phyloP scores from a whole-genome alignment of 257 asterid species.

The Paulownia fortunei region DNA sequence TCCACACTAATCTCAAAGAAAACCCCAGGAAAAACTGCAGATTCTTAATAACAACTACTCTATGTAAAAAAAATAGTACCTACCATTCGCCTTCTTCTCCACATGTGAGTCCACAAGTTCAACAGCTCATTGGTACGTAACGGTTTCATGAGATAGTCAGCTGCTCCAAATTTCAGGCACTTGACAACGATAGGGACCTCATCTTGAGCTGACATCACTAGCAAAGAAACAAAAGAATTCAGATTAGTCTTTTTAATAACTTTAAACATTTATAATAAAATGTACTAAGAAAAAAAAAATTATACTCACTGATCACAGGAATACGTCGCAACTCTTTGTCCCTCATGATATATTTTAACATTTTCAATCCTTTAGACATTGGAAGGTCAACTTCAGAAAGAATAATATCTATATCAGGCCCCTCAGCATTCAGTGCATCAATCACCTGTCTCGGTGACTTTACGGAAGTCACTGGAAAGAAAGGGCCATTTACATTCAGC shows the following conservation, averaged over 20 bases:
- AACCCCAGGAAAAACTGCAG: not conserved
- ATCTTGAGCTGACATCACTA: slow-evolving; percentile 96
- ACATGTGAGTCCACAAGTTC: slow-evolving; percentile 99
- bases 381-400: slow-evolving; percentile 95
- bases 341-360: slow-evolving; percentile 78
- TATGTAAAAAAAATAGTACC: slow-evolving; percentile 25
- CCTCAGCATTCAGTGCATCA: slow-evolving; percentile 93
- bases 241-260: not conserved
- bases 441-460: slow-evolving; percentile 91
- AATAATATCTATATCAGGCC: slow-evolving; percentile 84
- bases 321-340: slow-evolving; percentile 81
- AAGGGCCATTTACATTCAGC: slow-evolving; percentile 28
- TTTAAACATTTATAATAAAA: not conserved
- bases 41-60: slow-evolving; percentile 1
- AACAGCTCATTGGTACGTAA: slow-evolving; percentile 90
- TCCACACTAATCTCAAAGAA: not conserved
- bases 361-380: slow-evolving; percentile 78
- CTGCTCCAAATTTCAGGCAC: slow-evolving; percentile 94
- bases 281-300: slow-evolving; percentile 8
- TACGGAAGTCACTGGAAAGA: slow-evolving; percentile 73
- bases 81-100: slow-evolving; percentile 96
- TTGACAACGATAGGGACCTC: slow-evolving; percentile 86
- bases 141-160: slow-evolving; percentile 98
- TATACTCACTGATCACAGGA: slow-evolving; percentile 86
- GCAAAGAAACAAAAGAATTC: slow-evolving; percentile 2